Conservation (phyloP, 2,329 filamentous ascomycete species). For the Verticillium nubilum region DNA sequence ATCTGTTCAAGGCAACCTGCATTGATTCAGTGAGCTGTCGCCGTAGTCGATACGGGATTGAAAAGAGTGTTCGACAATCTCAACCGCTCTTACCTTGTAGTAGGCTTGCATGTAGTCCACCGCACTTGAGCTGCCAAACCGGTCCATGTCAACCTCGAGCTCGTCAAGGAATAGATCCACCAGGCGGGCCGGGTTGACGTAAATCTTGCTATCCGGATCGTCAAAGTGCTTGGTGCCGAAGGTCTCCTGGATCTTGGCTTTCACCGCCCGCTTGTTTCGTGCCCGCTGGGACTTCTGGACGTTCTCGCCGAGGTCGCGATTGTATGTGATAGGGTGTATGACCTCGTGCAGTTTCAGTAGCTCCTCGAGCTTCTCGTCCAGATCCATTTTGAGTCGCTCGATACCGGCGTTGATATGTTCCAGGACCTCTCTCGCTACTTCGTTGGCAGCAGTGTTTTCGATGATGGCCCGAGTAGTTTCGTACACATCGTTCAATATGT, state of each 20-base stretch:
- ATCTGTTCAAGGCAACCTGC: conserved; percentile 24
- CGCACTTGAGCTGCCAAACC: conserved; percentile 22
- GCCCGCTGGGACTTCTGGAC: conserved; percentile 23
- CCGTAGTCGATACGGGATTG: neutral
- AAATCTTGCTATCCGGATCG: conserved; percentile 1
- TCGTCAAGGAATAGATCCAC: conserved; percentile 10
- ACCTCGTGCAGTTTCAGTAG: conserved; percentile 33
- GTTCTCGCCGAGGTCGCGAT: conserved; percentile 37
- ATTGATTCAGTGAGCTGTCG: neutral
- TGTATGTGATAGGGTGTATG: conserved; percentile 49
- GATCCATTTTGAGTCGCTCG: conserved; percentile 22
- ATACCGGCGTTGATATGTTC: conserved; percentile 22
- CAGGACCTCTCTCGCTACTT: neutral
- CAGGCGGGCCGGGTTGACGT: conserved; percentile 8
- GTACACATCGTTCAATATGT: conserved; percentile 24
- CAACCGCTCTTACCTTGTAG: conserved; percentile 26
- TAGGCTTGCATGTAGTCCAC: conserved; percentile 33
- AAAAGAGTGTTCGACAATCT: no score
- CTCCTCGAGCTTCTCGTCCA: conserved; percentile 34
- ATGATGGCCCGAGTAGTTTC: neutral
- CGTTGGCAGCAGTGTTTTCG: neutral
- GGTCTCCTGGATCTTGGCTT: neutral
- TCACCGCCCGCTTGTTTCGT: conserved; percentile 8
- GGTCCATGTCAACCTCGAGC: conserved; percentile 22
- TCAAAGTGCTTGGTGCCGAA: conserved; percentile 14